These are phyloP conservation scores for Prunus dulcis DNA, from an alignment of 306 rosid genomes.

Conservation along the genomic window DNA sequence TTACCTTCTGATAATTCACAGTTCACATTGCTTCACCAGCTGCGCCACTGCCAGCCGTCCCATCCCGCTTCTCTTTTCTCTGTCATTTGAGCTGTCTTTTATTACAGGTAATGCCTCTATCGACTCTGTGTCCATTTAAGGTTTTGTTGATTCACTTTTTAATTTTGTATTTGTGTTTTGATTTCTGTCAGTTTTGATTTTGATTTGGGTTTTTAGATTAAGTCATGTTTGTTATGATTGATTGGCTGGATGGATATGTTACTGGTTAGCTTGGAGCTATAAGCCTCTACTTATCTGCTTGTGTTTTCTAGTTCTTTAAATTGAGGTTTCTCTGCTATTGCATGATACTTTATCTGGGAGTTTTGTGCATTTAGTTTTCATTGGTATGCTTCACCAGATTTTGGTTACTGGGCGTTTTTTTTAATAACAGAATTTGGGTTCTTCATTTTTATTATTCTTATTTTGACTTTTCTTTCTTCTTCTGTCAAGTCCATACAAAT, in stretches of 20 bases:
- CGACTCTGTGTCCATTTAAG: too few species aligned
- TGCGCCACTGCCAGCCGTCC: neutral
- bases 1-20: neutral
- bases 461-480: neutral
- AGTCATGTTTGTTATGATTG: neutral
- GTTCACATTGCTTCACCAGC: neutral
- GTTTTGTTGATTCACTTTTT: too few species aligned
- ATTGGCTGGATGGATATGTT: neutral
- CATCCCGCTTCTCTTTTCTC: neutral
- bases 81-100: neutral
- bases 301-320: neutral
- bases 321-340: neutral
- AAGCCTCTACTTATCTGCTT: neutral
- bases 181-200: neutral
- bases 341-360: neutral
- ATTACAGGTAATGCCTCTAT: neutral
- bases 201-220: neutral
- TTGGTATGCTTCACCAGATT: neutral
- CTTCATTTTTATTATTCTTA: neutral
- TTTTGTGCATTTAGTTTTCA: neutral
- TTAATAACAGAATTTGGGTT: neutral
- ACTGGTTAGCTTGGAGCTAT: neutral
- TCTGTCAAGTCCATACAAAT: too few species aligned
- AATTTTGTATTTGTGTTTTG: neutral
- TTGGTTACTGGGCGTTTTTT: neutral